A percentile compares a stretch with the other conserved stretches of the same genome.
Evolutionary conservation across 306 rosid species (phyloP).

Genomic region (Prunus padus): DNA sequence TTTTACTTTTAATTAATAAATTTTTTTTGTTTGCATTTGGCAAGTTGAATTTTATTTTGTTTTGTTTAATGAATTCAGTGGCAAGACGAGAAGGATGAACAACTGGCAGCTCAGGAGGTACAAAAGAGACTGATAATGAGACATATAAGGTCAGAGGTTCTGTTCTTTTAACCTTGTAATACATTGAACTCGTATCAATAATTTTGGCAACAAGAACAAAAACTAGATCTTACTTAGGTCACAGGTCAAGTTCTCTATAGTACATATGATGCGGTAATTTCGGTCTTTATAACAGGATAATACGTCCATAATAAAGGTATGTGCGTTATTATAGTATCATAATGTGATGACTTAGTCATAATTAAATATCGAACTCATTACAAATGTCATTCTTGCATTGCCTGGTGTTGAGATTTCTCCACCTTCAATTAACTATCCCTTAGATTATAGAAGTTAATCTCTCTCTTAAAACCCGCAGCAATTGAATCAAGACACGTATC

Average conservation of each 20-base stretch:
- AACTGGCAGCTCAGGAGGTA: not conserved
- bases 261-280: not conserved
- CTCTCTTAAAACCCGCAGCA: not conserved
- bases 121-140: no score
- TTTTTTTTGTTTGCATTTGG: not conserved
- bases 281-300: no score
- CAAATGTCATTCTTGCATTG: no score
- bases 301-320: no score
- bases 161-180: not conserved
- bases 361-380: no score
- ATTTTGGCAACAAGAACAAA: not conserved
- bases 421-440: not conserved
- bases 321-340: no score
- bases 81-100: not conserved
- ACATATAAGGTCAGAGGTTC: not conserved
- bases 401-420: no score
- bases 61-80: not conserved
- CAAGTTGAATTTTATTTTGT: not conserved
- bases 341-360: no score
- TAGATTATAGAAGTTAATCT: not conserved
- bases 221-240: not conserved
- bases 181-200: not conserved
- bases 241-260: no score
- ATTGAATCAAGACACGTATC: not conserved
- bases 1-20: not conserved